A percentile compares a stretch with the other conserved stretches of the same genome.
Evolutionary conservation across 1,284 basidiomycete species (phyloP).

Genomic region (Trametes hirsuta): DNA sequence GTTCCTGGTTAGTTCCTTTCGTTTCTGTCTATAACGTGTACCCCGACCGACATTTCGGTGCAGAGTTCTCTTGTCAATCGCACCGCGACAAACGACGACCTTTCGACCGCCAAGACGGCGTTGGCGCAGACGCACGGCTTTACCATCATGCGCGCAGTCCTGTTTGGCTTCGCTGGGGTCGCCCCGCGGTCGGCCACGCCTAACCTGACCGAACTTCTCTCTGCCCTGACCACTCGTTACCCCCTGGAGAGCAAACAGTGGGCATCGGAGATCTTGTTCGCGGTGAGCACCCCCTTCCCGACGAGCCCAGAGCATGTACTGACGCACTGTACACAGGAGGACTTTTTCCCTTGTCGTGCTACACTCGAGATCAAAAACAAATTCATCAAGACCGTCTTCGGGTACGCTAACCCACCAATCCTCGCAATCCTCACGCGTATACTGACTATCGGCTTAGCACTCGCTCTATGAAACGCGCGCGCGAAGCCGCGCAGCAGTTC

Average conservation of each 20-base stretch:
- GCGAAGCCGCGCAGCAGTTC: constrained; percentile 79
- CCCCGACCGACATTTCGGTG: not conserved
- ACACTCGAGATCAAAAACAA: constrained; percentile 72
- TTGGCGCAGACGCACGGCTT: constrained; percentile 69
- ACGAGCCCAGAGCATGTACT: not conserved
- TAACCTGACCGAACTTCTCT: constrained; percentile 82
- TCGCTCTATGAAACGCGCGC: constrained; percentile 62
- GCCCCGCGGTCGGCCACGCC: constrained; percentile 83
- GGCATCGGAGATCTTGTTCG: constrained; percentile 72
- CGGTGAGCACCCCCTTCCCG: constrained; percentile 49
- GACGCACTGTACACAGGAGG: constrained; percentile 45
- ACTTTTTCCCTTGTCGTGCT: constrained; percentile 69
- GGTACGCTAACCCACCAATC: constrained; percentile 46
- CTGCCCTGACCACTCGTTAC: constrained; percentile 61
- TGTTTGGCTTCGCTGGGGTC: constrained; percentile 79
- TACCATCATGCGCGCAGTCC: constrained; percentile 68
- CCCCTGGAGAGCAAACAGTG: constrained; percentile 61
- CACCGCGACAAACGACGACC: constrained; percentile 56
- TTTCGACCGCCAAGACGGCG: constrained; percentile 49
- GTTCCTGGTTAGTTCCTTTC: constrained; percentile 65
- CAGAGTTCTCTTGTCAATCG: constrained; percentile 67
- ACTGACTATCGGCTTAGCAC: constrained; percentile 44
- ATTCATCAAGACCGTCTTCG: constrained; percentile 73
- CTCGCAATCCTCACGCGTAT: not conserved
- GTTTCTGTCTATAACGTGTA: constrained; percentile 1